Evolutionary conservation across 108 stramenopile genomes (phyloP), one percentile per base, ranked within the genome.

Genomic region (Hondaea fermentalgiana): DNA sequence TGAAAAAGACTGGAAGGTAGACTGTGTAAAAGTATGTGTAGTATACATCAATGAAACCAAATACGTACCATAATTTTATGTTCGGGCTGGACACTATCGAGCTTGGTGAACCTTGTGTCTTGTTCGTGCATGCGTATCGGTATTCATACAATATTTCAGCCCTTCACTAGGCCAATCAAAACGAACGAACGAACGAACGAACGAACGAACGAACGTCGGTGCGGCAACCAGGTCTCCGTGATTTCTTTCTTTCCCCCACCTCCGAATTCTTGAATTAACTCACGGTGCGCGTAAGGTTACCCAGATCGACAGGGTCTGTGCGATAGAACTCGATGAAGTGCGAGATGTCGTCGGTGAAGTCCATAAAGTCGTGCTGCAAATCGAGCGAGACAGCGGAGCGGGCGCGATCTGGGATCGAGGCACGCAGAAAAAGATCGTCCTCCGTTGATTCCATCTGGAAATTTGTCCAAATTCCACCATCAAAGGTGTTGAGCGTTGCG

Each of bases 331-430:
- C 49, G 23, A 83, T n/a, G 12, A 83, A 16, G 23, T 83, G 45
- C 23, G 76, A 21, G 28, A 83, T 83, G 51, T 83, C 76, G 28
- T 83, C 76, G 25, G 76, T 83, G 49, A 83, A 83, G 51, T 83
- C 76, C n/a, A 53, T 53, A 53, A 83, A 53, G 51, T 83, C 51
- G 28, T 83, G 76, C 51, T 83, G 49, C 17, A 83, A 23, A 12
- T 83, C 25, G 3, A 69, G 64, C 42, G 64, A 83, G 45, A 83
- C 51, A 6, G 51, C 19, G 76, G 76, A 83, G 45, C 6, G 17
- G 10, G 76, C 76, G 19, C n/a, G 76, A 0, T 28, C 51, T 1
- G 64, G 64, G 14, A 42, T 17, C 42, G 64, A 69, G 25, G 51
- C 51, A 12, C 76, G 76, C 45, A 83, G 16, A 45, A 83, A 83